Evolutionary conservation across 1,284 basidiomycete genomes (phyloP).

Genomic region (Blastosporella zonata): DNA sequence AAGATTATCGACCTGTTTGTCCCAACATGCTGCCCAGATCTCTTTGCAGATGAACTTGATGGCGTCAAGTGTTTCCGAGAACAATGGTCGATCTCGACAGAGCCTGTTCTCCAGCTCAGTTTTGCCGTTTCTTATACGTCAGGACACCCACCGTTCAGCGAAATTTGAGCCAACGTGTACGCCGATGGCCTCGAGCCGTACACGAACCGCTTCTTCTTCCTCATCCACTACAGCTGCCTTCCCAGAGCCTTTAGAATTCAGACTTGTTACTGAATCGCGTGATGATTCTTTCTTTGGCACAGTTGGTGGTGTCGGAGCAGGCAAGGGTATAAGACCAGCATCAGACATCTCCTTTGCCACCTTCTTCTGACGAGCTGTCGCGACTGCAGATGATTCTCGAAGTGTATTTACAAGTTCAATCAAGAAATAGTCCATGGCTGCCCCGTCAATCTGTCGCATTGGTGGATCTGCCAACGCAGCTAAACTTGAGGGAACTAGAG

Average conservation of each 20-base stretch:
- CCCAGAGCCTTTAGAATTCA: constrained; percentile 34
- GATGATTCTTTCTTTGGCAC: constrained; percentile 41
- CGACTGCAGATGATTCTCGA: constrained; percentile 67
- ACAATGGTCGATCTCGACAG: constrained; percentile 70
- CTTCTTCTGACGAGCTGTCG: constrained; percentile 59
- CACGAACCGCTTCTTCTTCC: constrained; percentile 69
- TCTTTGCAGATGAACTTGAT: constrained; percentile 98
- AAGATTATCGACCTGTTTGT: constrained; percentile 94
- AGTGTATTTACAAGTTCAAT: constrained; percentile 78
- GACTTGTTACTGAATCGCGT: constrained; percentile 52
- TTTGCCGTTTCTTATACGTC: background rate
- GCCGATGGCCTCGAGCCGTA: constrained; percentile 80
- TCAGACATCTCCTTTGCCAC: constrained; percentile 74
- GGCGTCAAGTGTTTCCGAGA: constrained; percentile 82
- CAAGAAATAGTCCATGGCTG: constrained; percentile 81
- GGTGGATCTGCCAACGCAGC: constrained; percentile 60
- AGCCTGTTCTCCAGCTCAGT: constrained; percentile 45
- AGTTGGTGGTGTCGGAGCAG: constrained; percentile 37
- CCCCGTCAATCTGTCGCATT: constrained; percentile 62
- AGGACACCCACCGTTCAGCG: constrained; percentile 67
- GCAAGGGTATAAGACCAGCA: constrained; percentile 60
- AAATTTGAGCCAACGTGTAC: constrained; percentile 85
- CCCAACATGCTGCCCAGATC: constrained; percentile 84
- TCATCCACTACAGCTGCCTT: constrained; percentile 46
- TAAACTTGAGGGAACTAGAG: constrained; percentile 36